Evolutionary conservation across 352 stramenopile species (phyloP).

Genomic region (Phytophthora syringae): DNA sequence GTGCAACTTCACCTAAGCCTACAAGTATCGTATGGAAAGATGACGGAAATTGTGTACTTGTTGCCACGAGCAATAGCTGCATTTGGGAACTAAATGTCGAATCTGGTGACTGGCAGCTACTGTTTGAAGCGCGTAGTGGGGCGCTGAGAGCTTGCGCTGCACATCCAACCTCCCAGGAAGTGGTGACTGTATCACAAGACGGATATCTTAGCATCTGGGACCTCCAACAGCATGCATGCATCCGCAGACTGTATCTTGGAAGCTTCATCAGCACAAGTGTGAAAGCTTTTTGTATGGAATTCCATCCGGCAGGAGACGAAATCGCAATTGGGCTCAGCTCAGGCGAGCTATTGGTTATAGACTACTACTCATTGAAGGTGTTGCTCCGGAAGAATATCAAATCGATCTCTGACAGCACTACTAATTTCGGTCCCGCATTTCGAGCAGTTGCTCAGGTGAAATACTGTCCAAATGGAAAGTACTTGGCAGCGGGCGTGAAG

Average conservation of each 20-base stretch:
- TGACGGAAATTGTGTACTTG: slow-evolving; percentile 54
- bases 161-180: slow-evolving; percentile 55
- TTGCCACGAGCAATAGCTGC: slow-evolving; percentile 63
- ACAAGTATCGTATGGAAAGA: slow-evolving; percentile 68
- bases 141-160: slow-evolving; percentile 38
- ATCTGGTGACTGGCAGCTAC: slow-evolving; percentile 50
- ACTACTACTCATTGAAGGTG: slow-evolving; percentile 43
- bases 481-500: slow-evolving; percentile 57
- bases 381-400: slow-evolving; percentile 56
- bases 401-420: slow-evolving; percentile 15
- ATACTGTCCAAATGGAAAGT: slow-evolving; percentile 56
- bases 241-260: slow-evolving; percentile 40
- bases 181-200: slow-evolving; percentile 55
- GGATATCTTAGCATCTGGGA: slow-evolving; percentile 67
- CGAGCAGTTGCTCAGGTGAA: slow-evolving; percentile 52
- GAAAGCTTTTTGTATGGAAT: slow-evolving; percentile 60
- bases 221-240: slow-evolving; percentile 48
- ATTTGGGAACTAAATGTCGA: slow-evolving; percentile 67
- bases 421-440: slow-evolving; percentile 15
- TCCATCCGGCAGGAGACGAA: slow-evolving; percentile 59
- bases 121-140: slow-evolving; percentile 62
- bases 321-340: slow-evolving; percentile 57
- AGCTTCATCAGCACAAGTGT: slow-evolving; percentile 20
- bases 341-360: slow-evolving; percentile 62
- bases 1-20: slow-evolving; percentile 37